Conservation (phyloP, 306 rosid species). For the Quercus bicolor region DNA sequence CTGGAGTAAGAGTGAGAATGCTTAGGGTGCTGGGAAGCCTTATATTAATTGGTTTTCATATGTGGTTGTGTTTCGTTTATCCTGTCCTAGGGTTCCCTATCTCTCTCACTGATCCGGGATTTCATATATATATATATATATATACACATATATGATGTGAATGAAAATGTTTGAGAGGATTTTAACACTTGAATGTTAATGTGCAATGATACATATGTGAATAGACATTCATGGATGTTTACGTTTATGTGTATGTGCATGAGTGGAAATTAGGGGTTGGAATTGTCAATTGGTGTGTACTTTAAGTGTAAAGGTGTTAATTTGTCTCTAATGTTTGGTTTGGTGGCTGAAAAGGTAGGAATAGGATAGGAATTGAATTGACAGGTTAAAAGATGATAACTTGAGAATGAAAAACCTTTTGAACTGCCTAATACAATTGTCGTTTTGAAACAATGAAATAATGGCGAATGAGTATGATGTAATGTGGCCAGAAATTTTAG, state of each 20-base stretch:
- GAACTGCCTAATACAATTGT: too few species aligned
- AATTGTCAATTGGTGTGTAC: background rate
- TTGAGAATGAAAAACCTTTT: too few species aligned
- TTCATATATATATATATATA: background rate
- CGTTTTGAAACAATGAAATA: too few species aligned
- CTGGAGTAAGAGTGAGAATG: too few species aligned
- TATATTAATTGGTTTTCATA: too few species aligned
- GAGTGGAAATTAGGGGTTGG: background rate
- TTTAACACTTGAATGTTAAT: background rate
- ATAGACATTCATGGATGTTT: background rate
- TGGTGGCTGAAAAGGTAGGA: background rate
- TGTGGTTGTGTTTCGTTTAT: too few species aligned
- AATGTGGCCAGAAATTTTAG: too few species aligned
- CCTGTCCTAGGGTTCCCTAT: conserved; percentile 55
- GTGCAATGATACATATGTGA: background rate
- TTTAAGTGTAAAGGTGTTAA: background rate
- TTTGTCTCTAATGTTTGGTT: background rate
- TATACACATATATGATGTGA: background rate
- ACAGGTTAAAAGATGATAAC: background rate
- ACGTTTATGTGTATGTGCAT: background rate
- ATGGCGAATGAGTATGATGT: too few species aligned
- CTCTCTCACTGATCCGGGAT: conserved; percentile 40
- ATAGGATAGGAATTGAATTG: too few species aligned
- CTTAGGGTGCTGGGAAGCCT: too few species aligned
- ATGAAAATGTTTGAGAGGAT: background rate